Base-by-base conservation (phyloP, 176 grass and related monocot genomes). In the Musa troglodytarum region DNA sequence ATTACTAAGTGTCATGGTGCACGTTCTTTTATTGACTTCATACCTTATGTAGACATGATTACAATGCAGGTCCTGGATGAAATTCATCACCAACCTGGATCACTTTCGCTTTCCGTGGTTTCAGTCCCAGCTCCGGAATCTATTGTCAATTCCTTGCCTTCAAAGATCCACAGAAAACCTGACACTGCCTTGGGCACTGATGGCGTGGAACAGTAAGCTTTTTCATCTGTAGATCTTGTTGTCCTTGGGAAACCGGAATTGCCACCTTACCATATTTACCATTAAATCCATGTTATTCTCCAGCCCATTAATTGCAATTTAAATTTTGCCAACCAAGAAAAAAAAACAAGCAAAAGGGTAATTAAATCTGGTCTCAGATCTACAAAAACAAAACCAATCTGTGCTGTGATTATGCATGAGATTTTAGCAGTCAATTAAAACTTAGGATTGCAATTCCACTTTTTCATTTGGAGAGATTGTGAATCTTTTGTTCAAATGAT, bases 131-230 rank as follows among this genome's bases (percentile, higher is more conserved):
- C 94, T 72, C 90, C 94, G 69, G 94, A 97, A 81, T 87, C 90
- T 77, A 77, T 97, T 25, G 88, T 97, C 77, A 83, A 90, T 83
- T 91, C 90, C 67, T 88, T 97, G 49, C 94, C 94, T 76, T 87
- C 82, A 71, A 97, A 97, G 88, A 91, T 63, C 81, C 84, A 93
- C 75, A 88, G 57, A 86, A 97, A 85, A 84, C 76, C 80, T 80
- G 87, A 80, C 54, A 80, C 71, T 16, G 71, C 75, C 54, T 79
- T 82, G 83, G 84, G 77, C 77, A 80, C 52, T 71, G 90, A 88
- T 89, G 90, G 89, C 77, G 85, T 89, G 71, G 90, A 97, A 83
- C 94, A 91, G 94, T 97, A 87, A 90, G 90, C 72, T 66, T 86
- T 63, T 70, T 70, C 49, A 70, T 87, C 9, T 52, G 19, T 65